Evolutionary conservation across 352 stramenopile genomes (phyloP).

Genomic region (Pseudoperonospora humuli): DNA sequence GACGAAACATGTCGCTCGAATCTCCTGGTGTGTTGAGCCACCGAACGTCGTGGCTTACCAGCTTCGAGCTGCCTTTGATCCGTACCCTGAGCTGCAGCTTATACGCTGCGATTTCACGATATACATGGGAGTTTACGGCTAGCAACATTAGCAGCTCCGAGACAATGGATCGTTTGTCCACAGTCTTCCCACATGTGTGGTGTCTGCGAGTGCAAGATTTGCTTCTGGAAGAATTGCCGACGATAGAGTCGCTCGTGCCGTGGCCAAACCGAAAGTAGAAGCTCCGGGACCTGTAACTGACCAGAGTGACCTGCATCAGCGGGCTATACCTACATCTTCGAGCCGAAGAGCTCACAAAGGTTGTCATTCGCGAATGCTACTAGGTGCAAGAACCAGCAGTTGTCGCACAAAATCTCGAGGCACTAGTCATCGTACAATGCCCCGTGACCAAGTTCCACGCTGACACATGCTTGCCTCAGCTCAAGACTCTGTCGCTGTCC

Average conservation of each 20-base stretch:
- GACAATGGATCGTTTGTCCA: conserved; percentile 19
- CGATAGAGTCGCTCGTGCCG: conserved; percentile 27
- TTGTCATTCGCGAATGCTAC: conserved; percentile 49
- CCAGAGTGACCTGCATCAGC: conserved; percentile 35
- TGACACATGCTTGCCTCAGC: conserved; percentile 34
- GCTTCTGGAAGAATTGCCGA: conserved; percentile 19
- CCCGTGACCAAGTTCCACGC: conserved; percentile 32
- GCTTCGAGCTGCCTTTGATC: conserved; percentile 33
- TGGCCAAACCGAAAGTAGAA: conserved; percentile 22
- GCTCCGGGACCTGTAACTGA: conserved; percentile 39
- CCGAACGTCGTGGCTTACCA: conserved; percentile 40
- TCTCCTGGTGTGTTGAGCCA: conserved; percentile 27
- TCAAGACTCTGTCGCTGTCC: conserved; percentile 38
- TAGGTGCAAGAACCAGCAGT: conserved; percentile 46
- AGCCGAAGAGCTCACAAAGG: conserved; percentile 36
- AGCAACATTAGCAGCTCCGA: conserved; percentile 19
- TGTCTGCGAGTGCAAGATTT: conserved; percentile 29
- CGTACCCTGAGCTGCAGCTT: conserved; percentile 23
- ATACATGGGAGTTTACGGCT: conserved; percentile 40
- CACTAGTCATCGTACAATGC: conserved; percentile 38
- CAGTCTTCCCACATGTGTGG: conserved; percentile 35
- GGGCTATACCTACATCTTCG: conserved; percentile 37
- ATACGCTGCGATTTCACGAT: conserved; percentile 18
- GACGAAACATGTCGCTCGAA: conserved; percentile 16
- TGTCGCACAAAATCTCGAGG: conserved; percentile 22